Percentiles rank a stretch among this genome's conserved stretches.
These are phyloP conservation scores for Thermomyces lanuginosus DNA, from an alignment of 2,329 filamentous ascomycete genomes.

Conservation along the genomic window DNA sequence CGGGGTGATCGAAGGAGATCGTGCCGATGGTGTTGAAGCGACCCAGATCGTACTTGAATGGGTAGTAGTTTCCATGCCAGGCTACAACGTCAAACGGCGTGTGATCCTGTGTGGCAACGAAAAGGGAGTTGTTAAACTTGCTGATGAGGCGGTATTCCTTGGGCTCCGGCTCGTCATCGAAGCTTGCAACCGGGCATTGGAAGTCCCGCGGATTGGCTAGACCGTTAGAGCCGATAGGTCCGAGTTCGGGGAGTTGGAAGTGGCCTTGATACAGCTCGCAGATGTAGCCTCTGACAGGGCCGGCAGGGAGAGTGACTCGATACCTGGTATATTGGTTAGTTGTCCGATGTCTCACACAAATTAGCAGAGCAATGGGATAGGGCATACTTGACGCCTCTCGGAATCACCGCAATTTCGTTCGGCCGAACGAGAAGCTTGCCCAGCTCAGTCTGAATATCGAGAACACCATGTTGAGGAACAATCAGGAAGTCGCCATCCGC, in stretches of 20 bases:
- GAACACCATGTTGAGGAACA: slow-evolving; percentile 54
- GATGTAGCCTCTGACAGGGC: slow-evolving; percentile 54
- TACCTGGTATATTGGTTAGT: slow-evolving; percentile 28
- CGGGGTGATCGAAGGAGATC: slow-evolving; percentile 60
- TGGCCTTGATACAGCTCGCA: slow-evolving; percentile 59
- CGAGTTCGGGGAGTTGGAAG: slow-evolving; percentile 54
- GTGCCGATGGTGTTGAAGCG: slow-evolving; percentile 60
- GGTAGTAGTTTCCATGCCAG: slow-evolving; percentile 68
- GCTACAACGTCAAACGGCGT: slow-evolving; percentile 65
- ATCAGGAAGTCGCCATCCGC: slow-evolving; percentile 67
- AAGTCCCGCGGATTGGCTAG: slow-evolving; percentile 65
- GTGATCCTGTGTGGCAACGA: slow-evolving; percentile 48
- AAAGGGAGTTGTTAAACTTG: slow-evolving; percentile 54
- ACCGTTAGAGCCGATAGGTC: slow-evolving; percentile 56
- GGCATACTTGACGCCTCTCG: slow-evolving; percentile 46
- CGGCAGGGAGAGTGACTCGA: slow-evolving; percentile 48
- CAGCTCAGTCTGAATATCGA: slow-evolving; percentile 65
- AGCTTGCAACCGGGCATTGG: slow-evolving; percentile 52
- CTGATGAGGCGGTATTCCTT: slow-evolving; percentile 38
- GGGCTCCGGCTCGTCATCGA: slow-evolving; percentile 40
- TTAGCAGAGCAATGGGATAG: not conserved
- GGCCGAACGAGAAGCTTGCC: slow-evolving; percentile 59
- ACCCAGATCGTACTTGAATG: slow-evolving; percentile 67
- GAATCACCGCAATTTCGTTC: slow-evolving; percentile 62
- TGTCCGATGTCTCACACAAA: not conserved